Base-by-base conservation (phyloP, 192 early-diverging fungal species). In the Spinellus fusiger region DNA sequence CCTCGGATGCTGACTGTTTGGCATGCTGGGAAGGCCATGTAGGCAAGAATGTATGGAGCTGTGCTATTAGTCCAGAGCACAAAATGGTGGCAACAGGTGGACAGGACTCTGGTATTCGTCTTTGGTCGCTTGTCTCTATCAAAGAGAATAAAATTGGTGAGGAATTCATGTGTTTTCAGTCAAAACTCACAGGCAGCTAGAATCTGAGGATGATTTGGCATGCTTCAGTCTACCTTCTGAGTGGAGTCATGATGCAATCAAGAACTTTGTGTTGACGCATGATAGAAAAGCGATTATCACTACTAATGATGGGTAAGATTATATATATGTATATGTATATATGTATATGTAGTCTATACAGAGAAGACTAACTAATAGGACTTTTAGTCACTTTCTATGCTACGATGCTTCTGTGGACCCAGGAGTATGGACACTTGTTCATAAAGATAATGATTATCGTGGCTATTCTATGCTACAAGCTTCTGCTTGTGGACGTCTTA, bases 1-100 rank as follows among this genome's bases (percentile, higher is more conserved):
- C 9, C 4, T 44, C 40, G 40, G 66, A 74, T 6, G 77, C 69
- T 10, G 76, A 79, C 25, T 86, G 87, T 44, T 50, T 89, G 33
- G 85, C 84, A 8, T 84, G 81, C 47, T 92, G 86, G 86, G 86
- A 87, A 68, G 89, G 88, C 3, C 93, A 92, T 67, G 80, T 78
- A 23, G 81, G 81, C 20, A 92, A 89, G 64, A 90, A 88, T 59
- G 82, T 90, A 4, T 95, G 93, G 93, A 78, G 87, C 27, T 68
- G 90, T 13, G 90, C 89, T 2, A 73, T 89, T 5, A 75, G 71
- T 58, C 81, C 78, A 0, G 68, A 56, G 2, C 59, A 69, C 28
- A 65, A 68, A 3, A 59, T 80, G 18, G 78, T 88, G 16, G 89
- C 83, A 4, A 86, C 88, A 5, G 93, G 93, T 20, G 93, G 90